Evolutionary conservation across 805 yeast species (phyloP).

Genomic region (Candida rishiriensis): DNA sequence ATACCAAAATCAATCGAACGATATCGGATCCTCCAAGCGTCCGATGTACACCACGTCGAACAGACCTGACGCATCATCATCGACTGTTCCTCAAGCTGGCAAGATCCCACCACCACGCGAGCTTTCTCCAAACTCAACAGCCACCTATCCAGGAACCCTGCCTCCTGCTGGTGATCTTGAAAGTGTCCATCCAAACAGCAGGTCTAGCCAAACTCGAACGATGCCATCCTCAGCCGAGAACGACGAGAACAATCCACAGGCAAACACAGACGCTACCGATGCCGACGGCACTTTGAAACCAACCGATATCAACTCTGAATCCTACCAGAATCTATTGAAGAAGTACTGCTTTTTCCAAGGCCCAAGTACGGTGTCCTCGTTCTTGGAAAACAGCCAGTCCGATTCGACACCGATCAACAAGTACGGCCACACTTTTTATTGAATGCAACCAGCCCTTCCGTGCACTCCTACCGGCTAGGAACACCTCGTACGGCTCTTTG

Average conservation of each 20-base stretch:
- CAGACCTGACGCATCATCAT: background rate
- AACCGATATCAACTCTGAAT: slow-evolving; percentile 40
- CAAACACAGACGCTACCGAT: background rate
- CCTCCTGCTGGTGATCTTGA: background rate
- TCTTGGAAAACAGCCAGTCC: slow-evolving; percentile 13
- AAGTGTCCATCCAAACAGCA: background rate
- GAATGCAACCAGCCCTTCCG: background rate
- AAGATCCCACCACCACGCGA: too few relatives aligned
- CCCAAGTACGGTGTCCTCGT: slow-evolving; percentile 31
- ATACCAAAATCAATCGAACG: background rate
- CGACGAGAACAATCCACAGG: background rate
- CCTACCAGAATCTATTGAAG: slow-evolving; percentile 53
- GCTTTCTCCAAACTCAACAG: too few relatives aligned
- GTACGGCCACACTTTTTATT: slow-evolving; percentile 23
- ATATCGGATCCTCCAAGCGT: too few relatives aligned
- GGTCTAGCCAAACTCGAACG: background rate
- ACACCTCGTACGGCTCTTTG: too few relatives aligned
- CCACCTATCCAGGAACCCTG: too few relatives aligned
- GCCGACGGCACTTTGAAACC: background rate
- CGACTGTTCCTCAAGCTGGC: too few relatives aligned
- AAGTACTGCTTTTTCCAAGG: slow-evolving; percentile 57
- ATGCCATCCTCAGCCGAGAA: background rate
- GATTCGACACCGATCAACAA: slow-evolving; percentile 10
- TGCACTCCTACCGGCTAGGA: background rate
- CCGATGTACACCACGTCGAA: background rate